phyloP scores from a whole-genome alignment of 495 filamentous ascomycete species.

The Lichenothelia convexa region DNA sequence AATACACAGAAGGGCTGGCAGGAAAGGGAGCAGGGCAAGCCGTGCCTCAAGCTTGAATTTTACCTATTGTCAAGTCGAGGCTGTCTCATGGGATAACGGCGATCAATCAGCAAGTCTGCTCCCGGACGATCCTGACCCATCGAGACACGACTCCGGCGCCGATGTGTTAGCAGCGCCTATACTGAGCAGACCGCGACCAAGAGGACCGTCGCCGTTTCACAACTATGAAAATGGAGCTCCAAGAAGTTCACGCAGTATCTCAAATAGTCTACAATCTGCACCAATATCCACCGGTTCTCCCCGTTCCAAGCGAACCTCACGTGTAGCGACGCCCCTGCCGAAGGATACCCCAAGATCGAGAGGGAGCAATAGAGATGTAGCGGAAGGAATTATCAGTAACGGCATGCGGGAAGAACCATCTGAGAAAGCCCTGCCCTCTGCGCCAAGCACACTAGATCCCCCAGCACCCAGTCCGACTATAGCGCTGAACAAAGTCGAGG shows the following conservation, averaged over 20 bases:
- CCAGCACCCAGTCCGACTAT: conserved; percentile 36
- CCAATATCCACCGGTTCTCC: conserved; percentile 8
- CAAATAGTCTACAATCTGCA: conserved; percentile 14
- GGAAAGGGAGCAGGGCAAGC: conserved; percentile 54
- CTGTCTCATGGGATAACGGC: conserved; percentile 38
- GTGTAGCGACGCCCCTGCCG: conserved; percentile 25
- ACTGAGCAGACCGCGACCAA: conserved; percentile 3
- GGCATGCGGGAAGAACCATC: conserved; percentile 17
- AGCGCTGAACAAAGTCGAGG: conserved; percentile 29
- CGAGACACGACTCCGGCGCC: no score
- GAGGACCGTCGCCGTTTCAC: conserved; percentile 1
- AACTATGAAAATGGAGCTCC: conserved; percentile 1
- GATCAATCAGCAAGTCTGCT: conserved; percentile 67
- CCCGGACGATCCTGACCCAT: conserved; percentile 28
- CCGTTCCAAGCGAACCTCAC: conserved; percentile 1
- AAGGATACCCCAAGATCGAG: conserved; percentile 47
- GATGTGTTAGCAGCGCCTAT: no score
- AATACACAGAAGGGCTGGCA: background rate
- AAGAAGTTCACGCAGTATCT: conserved; percentile 22
- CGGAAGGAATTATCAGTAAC: conserved; percentile 17
- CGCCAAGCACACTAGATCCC: conserved; percentile 15
- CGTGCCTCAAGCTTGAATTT: conserved; percentile 51
- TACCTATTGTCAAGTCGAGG: conserved; percentile 35
- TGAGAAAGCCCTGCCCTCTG: conserved; percentile 17
- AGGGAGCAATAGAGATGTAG: conserved; percentile 35